phyloP scores from a whole-genome alignment of 2,329 filamentous ascomycete species.

The Uncinocarpus reesii region DNA sequence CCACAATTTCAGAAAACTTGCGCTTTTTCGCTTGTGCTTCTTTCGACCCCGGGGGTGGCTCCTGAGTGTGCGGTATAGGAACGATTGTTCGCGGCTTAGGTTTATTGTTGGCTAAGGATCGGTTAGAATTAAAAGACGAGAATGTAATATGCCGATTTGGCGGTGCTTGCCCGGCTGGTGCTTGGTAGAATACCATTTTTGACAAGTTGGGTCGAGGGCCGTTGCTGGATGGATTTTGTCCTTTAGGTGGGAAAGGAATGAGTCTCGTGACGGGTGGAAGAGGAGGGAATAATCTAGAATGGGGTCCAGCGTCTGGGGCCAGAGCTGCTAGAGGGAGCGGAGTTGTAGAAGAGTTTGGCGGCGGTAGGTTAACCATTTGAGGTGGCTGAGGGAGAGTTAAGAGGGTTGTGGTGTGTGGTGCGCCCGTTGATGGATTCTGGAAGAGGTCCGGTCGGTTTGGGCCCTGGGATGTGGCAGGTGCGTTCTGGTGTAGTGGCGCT shows the following conservation, averaged over 20 bases:
- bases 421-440: neutral
- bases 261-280: neutral
- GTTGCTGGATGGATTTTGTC: neutral
- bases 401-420: neutral
- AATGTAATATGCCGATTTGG: neutral
- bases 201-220: too few relatives aligned
- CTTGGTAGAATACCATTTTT: neutral
- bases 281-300: neutral
- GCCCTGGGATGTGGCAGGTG: neutral
- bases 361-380: neutral
- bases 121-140: too few relatives aligned
- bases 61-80: conserved; percentile 6
- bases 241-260: neutral
- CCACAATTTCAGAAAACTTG: conserved; percentile 45
- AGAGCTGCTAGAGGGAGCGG: neutral
- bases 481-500: neutral
- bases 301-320: neutral
- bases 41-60: conserved; percentile 34
- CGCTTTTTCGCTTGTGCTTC: conserved; percentile 48
- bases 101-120: neutral
- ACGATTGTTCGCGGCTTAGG: neutral
- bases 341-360: neutral
- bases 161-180: neutral
- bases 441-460: neutral
- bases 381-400: neutral